Base-by-base conservation (phyloP, 768 basidiomycete genomes). In the Mycena alexandri region DNA sequence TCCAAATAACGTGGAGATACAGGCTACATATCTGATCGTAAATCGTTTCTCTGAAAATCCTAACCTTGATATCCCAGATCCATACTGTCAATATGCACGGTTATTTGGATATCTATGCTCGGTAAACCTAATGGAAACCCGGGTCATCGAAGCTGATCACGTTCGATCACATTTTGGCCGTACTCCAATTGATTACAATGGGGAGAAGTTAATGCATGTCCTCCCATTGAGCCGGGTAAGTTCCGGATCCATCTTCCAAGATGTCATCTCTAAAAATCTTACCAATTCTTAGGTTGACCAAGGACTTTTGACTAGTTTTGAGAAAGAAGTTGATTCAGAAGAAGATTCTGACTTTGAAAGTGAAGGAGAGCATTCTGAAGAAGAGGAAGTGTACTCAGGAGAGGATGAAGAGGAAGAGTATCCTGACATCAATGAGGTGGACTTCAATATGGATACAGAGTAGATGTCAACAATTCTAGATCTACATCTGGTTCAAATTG, bases 1-100 rank as follows among this genome's bases (percentile, higher is more conserved):
- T 5, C 5, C 48, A 29, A 25, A 14, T 7, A 51, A 19, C 2
- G 5, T 19, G 3, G 59, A 60, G 17, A 38, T 6, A 3, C 38
- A 50, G 48, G 22, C 4, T 2, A 60, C 25, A 38, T 60, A 60
- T 60, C 36, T 60, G 4, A 24, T 58, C 19, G 57, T 60, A 16
- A 10, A 50, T 7, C 47, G 47, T 17, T 60, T 50, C 19, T 16
- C 14, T 17, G 25, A 0, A 34, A 6, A 9, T 24, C 47, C 47
- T 24, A 19, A 5, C 47, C 47, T 48, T 29, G 51, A 52, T 34
- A 34, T 25, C 5, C 4, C 1, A 7, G 51, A 52, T 10, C 51
- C 51, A 16, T 52, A 33, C 29, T 19, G 19, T 17, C 6, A 52
- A n/a, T 17, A 34, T 11, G 14, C 33, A 21, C 36, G 12, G 8